A percentile compares a stretch with the other conserved stretches of the same genome.
Conservation (phyloP, 2,329 filamentous ascomycete species). For the Monosporascus sp. region DNA sequence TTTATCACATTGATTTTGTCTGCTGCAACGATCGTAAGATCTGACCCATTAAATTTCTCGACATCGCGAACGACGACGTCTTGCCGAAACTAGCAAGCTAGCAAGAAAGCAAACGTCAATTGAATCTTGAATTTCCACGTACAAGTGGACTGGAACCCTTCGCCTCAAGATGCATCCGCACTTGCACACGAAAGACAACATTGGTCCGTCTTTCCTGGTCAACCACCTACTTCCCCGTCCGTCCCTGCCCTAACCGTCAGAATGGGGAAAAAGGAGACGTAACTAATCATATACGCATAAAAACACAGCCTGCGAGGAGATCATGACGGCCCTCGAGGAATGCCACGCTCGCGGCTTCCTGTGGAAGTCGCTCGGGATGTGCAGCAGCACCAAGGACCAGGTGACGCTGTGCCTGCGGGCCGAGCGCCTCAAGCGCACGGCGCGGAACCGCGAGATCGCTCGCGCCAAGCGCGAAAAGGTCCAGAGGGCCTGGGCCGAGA, state of each 20-base stretch:
- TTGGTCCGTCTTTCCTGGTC: constrained; percentile 50
- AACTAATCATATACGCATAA: neutral
- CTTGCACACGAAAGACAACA: constrained; percentile 87
- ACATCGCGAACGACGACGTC: no score
- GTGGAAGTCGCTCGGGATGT: constrained; percentile 85
- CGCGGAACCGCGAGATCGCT: constrained; percentile 67
- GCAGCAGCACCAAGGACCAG: constrained; percentile 77
- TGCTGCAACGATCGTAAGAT: no score
- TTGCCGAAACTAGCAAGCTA: no score
- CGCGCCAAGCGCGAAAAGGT: constrained; percentile 68
- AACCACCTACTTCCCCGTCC: neutral
- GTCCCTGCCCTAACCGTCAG: neutral
- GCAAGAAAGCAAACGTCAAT: neutral
- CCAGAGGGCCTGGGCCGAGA: constrained; percentile 73
- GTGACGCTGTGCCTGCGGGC: constrained; percentile 81
- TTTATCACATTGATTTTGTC: no score
- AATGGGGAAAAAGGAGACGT: neutral
- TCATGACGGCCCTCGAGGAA: constrained; percentile 91
- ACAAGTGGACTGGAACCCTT: neutral
- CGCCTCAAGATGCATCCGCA: constrained; percentile 82
- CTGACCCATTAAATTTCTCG: no score
- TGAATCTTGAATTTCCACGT: neutral
- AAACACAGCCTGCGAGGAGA: constrained; percentile 77
- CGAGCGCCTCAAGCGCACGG: constrained; percentile 74
- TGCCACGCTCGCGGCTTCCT: constrained; percentile 91